These are phyloP conservation scores for Colletotrichum lini DNA, from an alignment of 2,329 filamentous ascomycete species.

Conservation along the genomic window DNA sequence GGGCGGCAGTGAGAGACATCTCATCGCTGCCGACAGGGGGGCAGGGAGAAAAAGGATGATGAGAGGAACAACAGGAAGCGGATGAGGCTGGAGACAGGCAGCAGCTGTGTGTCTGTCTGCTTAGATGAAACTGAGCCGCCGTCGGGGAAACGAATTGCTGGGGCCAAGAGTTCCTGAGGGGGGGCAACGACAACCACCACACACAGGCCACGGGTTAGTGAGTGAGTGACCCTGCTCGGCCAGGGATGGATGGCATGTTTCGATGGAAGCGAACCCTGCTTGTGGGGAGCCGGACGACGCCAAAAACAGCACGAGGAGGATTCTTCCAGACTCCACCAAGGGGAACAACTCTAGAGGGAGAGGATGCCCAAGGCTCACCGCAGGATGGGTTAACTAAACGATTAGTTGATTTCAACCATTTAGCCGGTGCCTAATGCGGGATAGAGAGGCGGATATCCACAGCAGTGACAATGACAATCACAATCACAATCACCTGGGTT, in stretches of 20 bases:
- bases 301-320: conserved; percentile 19
- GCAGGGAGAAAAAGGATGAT: background rate
- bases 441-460: no score
- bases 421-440: no score
- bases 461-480: no score
- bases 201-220: background rate
- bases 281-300: conserved; percentile 18
- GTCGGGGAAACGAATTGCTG: conserved; percentile 33
- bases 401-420: no score
- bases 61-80: conserved; percentile 1
- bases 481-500: no score
- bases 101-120: conserved; percentile 22
- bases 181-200: background rate
- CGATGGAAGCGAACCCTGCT: no score
- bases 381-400: no score
- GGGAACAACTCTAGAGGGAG: background rate
- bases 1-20: background rate
- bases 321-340: background rate
- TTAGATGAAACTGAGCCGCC: conserved; percentile 24
- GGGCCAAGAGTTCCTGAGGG: conserved; percentile 27
- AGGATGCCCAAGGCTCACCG: no score
- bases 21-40: background rate
- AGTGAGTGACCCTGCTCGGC: no score
- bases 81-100: conserved; percentile 7
- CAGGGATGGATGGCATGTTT: background rate